Base-by-base conservation (phyloP, 176 grass and related monocot species). In the Aegilops speltoides region DNA sequence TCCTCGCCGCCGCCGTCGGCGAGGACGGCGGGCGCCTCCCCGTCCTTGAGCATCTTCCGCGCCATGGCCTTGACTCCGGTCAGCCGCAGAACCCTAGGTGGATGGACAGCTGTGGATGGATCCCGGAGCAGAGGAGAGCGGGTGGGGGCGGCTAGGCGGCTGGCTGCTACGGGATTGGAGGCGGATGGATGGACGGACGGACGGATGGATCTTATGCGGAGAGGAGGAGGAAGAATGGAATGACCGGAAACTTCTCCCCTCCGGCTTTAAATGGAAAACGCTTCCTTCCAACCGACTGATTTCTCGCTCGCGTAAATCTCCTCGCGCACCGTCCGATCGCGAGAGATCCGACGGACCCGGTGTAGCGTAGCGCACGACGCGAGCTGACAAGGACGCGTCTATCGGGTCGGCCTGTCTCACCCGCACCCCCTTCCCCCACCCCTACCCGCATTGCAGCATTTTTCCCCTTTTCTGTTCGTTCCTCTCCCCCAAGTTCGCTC, bases 1-100 rank as follows among this genome's bases (percentile, higher is more conserved):
- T 76, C 77, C 22, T 33, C 68, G 20, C 0, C 24, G 28, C 19
- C 77, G 17, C 31, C 90, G 41, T 12, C 90, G 33, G 61, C 86
- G 33, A 73, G 83, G 24, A 59, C 80, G 22, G 60, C 38, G 12
- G 73, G 79, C 17, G 22, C 28, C 78, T 94, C 88, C 62, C 86
- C 96, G 45, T 98, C 93, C 48, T 85, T 87, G 29, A 98, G 90
- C 90, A 96, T 91, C 96, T 98, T 98, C 84, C 96, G 92, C 66
- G 96, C 93, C 96, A 98, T 98, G 61, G 73, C 7, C 54, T 98
- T 48, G 73, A 7, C 52, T 32, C 14, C 28, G 64, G 14, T 67
- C 68, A 14, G 14, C 3, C 36, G 1, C 37, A 25, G 33, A 91
- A 91, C 76, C 89, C 76, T 87, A 69, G 67, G 66, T 10, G n/a